Conservation (phyloP, 1,284 basidiomycete genomes). For the Microbotryomycetes sp. region DNA sequence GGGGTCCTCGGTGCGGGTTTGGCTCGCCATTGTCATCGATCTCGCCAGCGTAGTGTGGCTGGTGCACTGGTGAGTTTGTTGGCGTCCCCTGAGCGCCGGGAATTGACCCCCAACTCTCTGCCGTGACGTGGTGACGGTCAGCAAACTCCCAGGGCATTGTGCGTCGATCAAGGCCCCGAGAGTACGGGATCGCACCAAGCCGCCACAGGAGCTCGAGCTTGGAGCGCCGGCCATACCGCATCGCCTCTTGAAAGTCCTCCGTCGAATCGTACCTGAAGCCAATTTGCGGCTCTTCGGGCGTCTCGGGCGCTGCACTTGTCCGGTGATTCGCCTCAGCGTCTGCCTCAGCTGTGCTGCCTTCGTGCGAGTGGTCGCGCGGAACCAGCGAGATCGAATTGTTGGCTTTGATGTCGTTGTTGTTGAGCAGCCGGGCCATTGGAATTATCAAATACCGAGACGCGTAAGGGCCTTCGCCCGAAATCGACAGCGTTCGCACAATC, state of each 20-base stretch:
- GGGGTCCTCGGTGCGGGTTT: conserved; percentile 17
- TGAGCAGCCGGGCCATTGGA: conserved; percentile 37
- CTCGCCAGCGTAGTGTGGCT: conserved; percentile 17
- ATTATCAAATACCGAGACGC: conserved; percentile 34
- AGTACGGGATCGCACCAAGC: conserved; percentile 37
- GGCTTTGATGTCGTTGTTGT: conserved; percentile 30
- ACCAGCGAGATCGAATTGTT: conserved; percentile 31
- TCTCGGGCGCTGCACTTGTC: conserved; percentile 18
- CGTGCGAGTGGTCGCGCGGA: conserved; percentile 16
- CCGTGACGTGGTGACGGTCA: conserved; percentile 35
- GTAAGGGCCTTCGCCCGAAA: conserved; percentile 28
- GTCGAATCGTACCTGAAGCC: conserved; percentile 40
- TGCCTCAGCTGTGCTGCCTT: conserved; percentile 14
- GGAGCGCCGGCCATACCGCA: conserved; percentile 38
- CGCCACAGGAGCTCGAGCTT: conserved; percentile 40
- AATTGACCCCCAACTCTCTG: conserved; percentile 34
- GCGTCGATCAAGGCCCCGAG: conserved; percentile 33
- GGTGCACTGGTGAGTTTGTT: conserved; percentile 18
- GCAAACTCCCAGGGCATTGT: conserved; percentile 35
- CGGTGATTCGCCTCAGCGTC: conserved; percentile 25
- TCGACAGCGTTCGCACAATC: conserved; percentile 31
- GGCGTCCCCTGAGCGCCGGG: conserved; percentile 21
- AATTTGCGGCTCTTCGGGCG: conserved; percentile 38
- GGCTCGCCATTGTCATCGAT: conserved; percentile 14
- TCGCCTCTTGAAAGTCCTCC: conserved; percentile 34